These are phyloP conservation scores for Boletus patriciae DNA, from an alignment of 768 basidiomycete genomes.

Conservation along the genomic window DNA sequence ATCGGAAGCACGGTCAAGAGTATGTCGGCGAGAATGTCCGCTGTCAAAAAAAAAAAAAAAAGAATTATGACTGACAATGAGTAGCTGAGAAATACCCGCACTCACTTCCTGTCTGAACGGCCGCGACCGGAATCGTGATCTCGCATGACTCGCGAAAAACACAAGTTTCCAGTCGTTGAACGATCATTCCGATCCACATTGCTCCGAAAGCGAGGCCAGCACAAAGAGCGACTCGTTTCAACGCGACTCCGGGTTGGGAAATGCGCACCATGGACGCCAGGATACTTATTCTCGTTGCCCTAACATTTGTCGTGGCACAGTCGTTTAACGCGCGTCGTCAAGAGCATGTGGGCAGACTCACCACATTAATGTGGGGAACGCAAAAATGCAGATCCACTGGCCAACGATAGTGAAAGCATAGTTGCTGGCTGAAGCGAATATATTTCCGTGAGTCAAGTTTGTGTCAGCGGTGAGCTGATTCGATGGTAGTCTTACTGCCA, in stretches of 20 bases:
- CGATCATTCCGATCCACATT: constrained; percentile 12
- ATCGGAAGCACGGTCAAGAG: constrained; percentile 9
- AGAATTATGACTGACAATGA: background rate
- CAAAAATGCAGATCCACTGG: constrained; percentile 5
- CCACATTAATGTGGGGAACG: background rate
- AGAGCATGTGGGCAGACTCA: background rate
- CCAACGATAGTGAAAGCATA: too few species aligned
- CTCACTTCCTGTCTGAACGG: constrained; percentile 16
- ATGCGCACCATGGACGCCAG: constrained; percentile 18
- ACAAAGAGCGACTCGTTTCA: background rate
- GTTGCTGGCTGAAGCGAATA: too few species aligned
- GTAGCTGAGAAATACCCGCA: background rate
- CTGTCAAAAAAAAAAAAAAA: background rate
- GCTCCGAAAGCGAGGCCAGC: constrained; percentile 10
- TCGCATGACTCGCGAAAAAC: background rate
- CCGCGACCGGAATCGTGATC: background rate
- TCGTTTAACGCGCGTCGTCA: too few species aligned
- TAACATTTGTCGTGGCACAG: background rate
- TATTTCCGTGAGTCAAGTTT: background rate
- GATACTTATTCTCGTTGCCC: constrained; percentile 20
- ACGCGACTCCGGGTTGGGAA: background rate
- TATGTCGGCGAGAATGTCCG: constrained; percentile 9
- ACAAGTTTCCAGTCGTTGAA: constrained; percentile 7
- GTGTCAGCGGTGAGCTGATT: background rate
- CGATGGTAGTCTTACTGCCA: background rate